Evolutionary conservation across 192 early-diverging fungal species (phyloP).

Genomic region (Coemansia umbellata): DNA sequence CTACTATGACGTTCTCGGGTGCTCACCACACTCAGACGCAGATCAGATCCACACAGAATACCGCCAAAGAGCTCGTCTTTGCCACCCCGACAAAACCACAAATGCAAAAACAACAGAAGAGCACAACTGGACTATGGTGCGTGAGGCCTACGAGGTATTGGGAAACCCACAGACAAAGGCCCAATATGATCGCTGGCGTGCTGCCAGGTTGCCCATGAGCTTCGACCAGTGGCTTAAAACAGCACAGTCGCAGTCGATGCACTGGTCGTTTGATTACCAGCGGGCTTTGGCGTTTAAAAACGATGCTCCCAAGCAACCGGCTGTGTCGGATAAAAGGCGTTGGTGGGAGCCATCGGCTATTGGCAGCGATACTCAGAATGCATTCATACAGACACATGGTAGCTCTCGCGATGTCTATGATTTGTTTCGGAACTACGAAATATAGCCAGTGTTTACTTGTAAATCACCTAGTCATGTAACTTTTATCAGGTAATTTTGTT

Average conservation of each 20-base stretch:
- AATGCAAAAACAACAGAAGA: neutral
- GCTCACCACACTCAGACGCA: slow-evolving; percentile 11
- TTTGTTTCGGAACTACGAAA: slow-evolving; percentile 31
- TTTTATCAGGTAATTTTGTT: too few relatives aligned
- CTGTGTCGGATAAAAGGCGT: too few relatives aligned
- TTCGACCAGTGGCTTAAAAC: slow-evolving; percentile 20
- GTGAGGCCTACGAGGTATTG: slow-evolving; percentile 29
- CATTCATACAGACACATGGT: neutral
- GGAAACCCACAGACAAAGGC: slow-evolving; percentile 18
- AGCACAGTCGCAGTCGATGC: slow-evolving; percentile 19
- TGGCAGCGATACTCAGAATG: neutral
- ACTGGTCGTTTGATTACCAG: slow-evolving; percentile 27
- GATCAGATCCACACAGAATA: slow-evolving; percentile 32
- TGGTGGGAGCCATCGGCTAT: too few relatives aligned
- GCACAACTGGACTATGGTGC: slow-evolving; percentile 13
- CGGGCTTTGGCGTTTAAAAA: neutral
- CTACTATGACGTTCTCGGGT: slow-evolving; percentile 35
- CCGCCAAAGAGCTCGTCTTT: slow-evolving; percentile 5
- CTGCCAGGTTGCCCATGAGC: slow-evolving; percentile 11
- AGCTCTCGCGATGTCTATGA: slow-evolving; percentile 16
- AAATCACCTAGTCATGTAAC: too few relatives aligned
- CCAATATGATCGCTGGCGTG: slow-evolving; percentile 39
- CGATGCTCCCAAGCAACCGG: too few relatives aligned
- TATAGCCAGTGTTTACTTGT: too few relatives aligned
- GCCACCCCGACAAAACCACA: slow-evolving; percentile 24